These are phyloP conservation scores for Cercophora scortea DNA, from an alignment of 495 filamentous ascomycete species.

Conservation along the genomic window DNA sequence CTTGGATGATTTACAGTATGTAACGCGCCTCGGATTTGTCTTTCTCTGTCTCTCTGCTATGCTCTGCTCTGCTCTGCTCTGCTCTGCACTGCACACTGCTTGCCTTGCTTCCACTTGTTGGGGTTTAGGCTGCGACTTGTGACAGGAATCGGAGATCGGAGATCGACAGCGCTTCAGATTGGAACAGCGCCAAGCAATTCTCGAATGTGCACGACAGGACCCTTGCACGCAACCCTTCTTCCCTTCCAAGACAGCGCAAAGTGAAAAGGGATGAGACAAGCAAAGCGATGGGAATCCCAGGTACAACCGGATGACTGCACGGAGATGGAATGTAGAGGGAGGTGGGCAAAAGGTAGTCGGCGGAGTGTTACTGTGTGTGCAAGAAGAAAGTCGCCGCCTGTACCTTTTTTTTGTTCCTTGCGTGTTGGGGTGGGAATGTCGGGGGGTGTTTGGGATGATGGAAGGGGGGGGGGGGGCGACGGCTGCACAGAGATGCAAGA, in stretches of 20 bases:
- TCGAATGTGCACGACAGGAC: neutral
- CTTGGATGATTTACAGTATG: slow-evolving; percentile 13
- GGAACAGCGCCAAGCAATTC: too few relatives aligned
- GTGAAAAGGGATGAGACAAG: neutral
- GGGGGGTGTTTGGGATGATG: slow-evolving; percentile 17
- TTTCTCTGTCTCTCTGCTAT: neutral
- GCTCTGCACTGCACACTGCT: too few relatives aligned
- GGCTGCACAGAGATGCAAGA: slow-evolving; percentile 14
- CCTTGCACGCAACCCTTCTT: neutral
- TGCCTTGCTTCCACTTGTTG: too few relatives aligned
- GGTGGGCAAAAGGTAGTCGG: neutral
- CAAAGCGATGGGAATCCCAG: neutral
- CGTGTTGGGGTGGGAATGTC: slow-evolving; percentile 5
- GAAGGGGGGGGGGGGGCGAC: slow-evolving; percentile 22
- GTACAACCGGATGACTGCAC: too few relatives aligned
- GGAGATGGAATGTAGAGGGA: neutral
- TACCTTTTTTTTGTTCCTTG: slow-evolving; percentile 25
- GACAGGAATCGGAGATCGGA: too few relatives aligned
- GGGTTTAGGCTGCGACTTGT: too few relatives aligned
- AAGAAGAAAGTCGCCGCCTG: slow-evolving; percentile 7
- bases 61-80: too few relatives aligned
- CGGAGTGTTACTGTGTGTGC: neutral
- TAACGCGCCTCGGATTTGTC: slow-evolving; percentile 2
- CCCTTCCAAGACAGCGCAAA: neutral
- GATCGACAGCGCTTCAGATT: too few relatives aligned